phyloP scores from a whole-genome alignment of 75 land plant species.

The Pinus tabuliformis region DNA sequence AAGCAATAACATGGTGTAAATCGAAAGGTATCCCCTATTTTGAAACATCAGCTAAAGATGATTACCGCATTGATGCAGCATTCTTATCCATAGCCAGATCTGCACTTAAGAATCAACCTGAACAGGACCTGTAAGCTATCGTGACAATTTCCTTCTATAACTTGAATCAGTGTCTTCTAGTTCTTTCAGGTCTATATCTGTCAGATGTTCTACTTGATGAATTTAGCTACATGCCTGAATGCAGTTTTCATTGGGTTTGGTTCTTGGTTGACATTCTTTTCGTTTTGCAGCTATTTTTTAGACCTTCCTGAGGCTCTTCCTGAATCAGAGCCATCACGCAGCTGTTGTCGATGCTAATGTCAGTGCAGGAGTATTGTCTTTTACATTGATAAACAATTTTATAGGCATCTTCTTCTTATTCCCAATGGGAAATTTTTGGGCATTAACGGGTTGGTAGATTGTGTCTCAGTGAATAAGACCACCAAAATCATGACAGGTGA shows the following conservation, averaged over 20 bases:
- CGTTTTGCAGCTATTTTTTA: constrained; percentile 2
- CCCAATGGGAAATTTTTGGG: neutral
- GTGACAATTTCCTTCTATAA: neutral
- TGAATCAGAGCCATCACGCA: constrained; percentile 6
- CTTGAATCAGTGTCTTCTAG: too few species aligned
- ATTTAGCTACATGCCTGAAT: neutral
- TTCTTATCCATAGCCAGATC: constrained; percentile 60
- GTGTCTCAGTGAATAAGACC: neutral
- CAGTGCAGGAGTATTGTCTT: neutral
- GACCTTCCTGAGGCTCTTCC: neutral
- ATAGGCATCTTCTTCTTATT: neutral
- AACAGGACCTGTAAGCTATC: constrained; percentile 53
- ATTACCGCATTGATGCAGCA: constrained; percentile 68
- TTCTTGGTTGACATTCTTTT: neutral
- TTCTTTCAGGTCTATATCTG: neutral
- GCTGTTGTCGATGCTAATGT: constrained; percentile 3
- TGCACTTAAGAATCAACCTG: constrained; percentile 54
- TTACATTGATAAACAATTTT: neutral
- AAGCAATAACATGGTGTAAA: constrained; percentile 78
- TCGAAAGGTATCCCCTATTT: constrained; percentile 81
- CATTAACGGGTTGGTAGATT: neutral
- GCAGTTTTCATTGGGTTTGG: neutral
- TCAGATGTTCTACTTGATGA: neutral
- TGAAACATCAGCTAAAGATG: constrained; percentile 93
- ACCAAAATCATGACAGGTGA: neutral